Percentiles rank a stretch among this genome's conserved stretches.
These are phyloP conservation scores for Pilatotrama ljubarskyi DNA, from an alignment of 768 basidiomycete genomes.

Conservation along the genomic window DNA sequence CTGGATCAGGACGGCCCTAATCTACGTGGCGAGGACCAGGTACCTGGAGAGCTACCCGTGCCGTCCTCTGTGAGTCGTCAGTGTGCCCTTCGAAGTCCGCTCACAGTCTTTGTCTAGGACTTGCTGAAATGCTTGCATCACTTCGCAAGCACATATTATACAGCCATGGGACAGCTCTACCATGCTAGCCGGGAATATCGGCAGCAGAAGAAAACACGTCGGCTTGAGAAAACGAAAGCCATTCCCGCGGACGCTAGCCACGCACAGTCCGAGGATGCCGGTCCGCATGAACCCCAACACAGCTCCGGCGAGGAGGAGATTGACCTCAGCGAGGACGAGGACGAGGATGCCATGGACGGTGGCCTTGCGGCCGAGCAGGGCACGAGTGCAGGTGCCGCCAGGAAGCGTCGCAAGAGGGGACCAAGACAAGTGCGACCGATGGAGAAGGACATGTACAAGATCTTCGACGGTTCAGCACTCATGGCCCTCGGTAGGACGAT, in stretches of 20 bases:
- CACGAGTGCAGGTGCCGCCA: not conserved
- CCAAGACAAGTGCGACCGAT: constrained; percentile 22
- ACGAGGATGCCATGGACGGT: constrained; percentile 10
- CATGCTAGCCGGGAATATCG: constrained; percentile 45
- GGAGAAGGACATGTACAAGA: constrained; percentile 69
- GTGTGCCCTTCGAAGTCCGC: not conserved
- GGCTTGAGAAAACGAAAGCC: constrained; percentile 39
- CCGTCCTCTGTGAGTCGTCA: constrained; percentile 53
- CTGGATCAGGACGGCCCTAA: not conserved
- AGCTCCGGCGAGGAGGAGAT: constrained; percentile 20
- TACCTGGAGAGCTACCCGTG: constrained; percentile 17
- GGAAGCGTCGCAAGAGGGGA: constrained; percentile 16
- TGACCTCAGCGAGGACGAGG: not conserved
- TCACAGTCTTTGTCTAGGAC: constrained; percentile 38
- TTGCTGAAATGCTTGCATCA: constrained; percentile 53
- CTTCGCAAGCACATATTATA: constrained; percentile 57
- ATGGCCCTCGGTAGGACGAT: constrained; percentile 61
- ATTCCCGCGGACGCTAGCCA: constrained; percentile 9
- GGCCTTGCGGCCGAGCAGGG: constrained; percentile 7
- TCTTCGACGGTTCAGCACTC: constrained; percentile 71
- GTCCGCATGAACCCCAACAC: constrained; percentile 17
- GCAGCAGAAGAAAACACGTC: constrained; percentile 35
- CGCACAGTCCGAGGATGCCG: constrained; percentile 4
- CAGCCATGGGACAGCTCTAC: constrained; percentile 57
- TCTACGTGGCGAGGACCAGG: not conserved